phyloP scores from a whole-genome alignment of 768 basidiomycete species.

The Tricholoma sp. region DNA sequence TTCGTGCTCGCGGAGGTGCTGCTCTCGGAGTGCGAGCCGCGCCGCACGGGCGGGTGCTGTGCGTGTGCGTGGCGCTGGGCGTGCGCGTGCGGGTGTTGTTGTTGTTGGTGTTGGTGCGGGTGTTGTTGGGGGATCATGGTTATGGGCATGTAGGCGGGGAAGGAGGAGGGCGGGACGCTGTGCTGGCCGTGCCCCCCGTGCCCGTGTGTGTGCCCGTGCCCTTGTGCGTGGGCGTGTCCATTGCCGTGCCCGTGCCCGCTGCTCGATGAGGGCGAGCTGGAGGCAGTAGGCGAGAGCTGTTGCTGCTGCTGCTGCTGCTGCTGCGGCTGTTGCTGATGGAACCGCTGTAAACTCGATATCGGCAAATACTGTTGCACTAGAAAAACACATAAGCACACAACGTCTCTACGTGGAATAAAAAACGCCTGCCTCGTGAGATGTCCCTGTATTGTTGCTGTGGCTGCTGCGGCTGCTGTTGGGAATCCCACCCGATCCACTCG shows the following conservation, averaged over 20 bases:
- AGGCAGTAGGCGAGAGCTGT: neutral
- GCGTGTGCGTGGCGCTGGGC: neutral
- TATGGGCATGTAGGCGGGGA: neutral
- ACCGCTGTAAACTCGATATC: neutral
- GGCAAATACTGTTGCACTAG: neutral
- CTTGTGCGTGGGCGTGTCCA: neutral
- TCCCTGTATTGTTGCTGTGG: neutral
- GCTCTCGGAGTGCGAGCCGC: neutral
- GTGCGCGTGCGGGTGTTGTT: neutral
- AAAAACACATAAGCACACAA: no score
- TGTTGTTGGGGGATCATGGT: neutral
- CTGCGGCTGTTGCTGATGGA: neutral
- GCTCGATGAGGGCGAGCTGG: neutral
- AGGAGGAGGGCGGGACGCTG: neutral
- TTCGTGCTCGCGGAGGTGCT: neutral
- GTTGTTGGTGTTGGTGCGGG: neutral
- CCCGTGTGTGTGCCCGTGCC: neutral
- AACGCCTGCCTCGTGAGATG: neutral
- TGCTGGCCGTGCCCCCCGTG: neutral
- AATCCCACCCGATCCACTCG: neutral
- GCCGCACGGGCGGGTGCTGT: neutral
- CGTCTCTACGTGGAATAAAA: neutral
- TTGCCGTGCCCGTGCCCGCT: neutral
- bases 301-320: neutral
- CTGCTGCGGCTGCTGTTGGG: neutral